phyloP scores from a whole-genome alignment of 2,329 filamentous ascomycete species.

The Aspergillus sp. region DNA sequence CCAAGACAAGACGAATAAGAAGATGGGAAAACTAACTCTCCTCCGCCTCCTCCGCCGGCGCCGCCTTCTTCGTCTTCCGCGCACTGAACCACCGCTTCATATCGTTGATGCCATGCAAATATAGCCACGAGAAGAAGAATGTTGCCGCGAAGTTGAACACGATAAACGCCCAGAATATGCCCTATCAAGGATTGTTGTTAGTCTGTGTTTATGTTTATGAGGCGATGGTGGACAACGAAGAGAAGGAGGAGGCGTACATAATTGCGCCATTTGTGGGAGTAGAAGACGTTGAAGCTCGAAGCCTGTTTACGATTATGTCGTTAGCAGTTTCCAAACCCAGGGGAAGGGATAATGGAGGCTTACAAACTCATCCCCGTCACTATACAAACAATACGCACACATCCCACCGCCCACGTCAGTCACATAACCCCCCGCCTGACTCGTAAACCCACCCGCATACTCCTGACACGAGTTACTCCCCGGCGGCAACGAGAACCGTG shows the following conservation, averaged over 20 bases:
- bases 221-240: background rate
- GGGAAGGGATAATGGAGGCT: slow-evolving; percentile 18
- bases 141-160: slow-evolving; percentile 65
- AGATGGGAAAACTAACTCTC: background rate
- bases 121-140: slow-evolving; percentile 60
- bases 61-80: slow-evolving; percentile 31
- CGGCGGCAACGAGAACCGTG: slow-evolving; percentile 63
- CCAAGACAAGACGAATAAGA: too few relatives aligned
- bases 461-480: slow-evolving; percentile 61
- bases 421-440: slow-evolving; percentile 64
- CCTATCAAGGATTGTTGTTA: slow-evolving; percentile 31
- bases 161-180: slow-evolving; percentile 67
- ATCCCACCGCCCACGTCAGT: slow-evolving; percentile 57
- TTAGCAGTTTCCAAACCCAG: background rate
- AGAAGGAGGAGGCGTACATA: slow-evolving; percentile 49
- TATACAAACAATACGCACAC: slow-evolving; percentile 69
- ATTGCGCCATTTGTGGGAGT: slow-evolving; percentile 66
- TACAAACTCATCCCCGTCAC: slow-evolving; percentile 65
- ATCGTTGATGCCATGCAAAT: slow-evolving; percentile 47
- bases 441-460: slow-evolving; percentile 61
- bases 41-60: background rate
- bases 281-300: slow-evolving; percentile 62
- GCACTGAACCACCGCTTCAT: slow-evolving; percentile 39
- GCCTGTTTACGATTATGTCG: slow-evolving; percentile 25
- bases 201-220: background rate